Percentiles rank a stretch among this genome's conserved stretches.
Evolutionary conservation across 257 asterid species (phyloP).

Genomic region (Penstemon eatonii): DNA sequence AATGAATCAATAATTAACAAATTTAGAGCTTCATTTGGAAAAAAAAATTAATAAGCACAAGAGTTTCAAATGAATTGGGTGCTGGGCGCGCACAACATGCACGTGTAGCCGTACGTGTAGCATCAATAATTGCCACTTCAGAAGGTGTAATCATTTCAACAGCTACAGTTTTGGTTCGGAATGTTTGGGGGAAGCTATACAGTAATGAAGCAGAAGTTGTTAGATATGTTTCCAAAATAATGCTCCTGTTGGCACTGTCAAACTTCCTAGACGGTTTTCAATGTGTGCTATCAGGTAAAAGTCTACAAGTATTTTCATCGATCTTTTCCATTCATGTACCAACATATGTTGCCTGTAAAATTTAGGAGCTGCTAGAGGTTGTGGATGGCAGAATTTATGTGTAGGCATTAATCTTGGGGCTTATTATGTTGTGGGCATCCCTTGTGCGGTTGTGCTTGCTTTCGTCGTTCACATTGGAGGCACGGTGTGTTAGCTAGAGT

Average conservation of each 20-base stretch:
- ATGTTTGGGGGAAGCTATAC: slow-evolving; percentile 64
- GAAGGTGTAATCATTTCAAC: slow-evolving; percentile 48
- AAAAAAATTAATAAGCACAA: slow-evolving; percentile 49
- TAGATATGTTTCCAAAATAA: slow-evolving; percentile 53
- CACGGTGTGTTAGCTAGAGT: slow-evolving; percentile 37
- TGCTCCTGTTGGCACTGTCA: slow-evolving; percentile 68
- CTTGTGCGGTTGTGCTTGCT: slow-evolving; percentile 54
- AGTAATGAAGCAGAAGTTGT: slow-evolving; percentile 69
- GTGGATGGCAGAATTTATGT: slow-evolving; percentile 74
- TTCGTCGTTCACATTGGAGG: slow-evolving; percentile 60
- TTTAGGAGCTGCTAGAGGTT: slow-evolving; percentile 80
- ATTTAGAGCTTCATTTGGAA: background rate
- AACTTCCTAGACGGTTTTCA: slow-evolving; percentile 78
- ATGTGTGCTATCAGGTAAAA: slow-evolving; percentile 72
- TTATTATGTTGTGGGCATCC: slow-evolving; percentile 63
- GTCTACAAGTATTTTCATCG: background rate
- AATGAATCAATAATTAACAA: background rate
- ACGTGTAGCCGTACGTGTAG: slow-evolving; percentile 50
- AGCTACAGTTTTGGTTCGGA: slow-evolving; percentile 46
- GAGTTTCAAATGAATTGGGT: slow-evolving; percentile 76
- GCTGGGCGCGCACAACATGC: slow-evolving; percentile 54
- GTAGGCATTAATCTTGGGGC: slow-evolving; percentile 67
- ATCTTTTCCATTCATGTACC: background rate
- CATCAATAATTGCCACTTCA: slow-evolving; percentile 45
- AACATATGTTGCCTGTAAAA: background rate